Base-by-base conservation (phyloP, 1,139 yeast species). In the Candida sp. region DNA sequence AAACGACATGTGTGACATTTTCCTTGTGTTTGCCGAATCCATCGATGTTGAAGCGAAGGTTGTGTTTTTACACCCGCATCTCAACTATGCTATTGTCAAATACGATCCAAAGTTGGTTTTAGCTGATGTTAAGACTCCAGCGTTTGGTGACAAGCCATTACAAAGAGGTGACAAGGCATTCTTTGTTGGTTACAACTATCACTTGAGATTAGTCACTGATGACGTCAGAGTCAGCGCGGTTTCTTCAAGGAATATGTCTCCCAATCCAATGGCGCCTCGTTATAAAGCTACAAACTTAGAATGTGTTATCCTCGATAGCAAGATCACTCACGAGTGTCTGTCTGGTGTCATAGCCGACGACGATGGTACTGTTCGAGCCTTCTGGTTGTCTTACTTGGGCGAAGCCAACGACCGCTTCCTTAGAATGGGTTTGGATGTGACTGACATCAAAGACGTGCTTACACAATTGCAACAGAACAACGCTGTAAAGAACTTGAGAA, bases 261-360 rank as follows among this genome's bases (percentile, higher is more conserved):
- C 90, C 23, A 85, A 86, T 54, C 74, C 83, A 1, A 73, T 79
- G 41, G 77, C 87, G 27, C 97, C 97, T 28, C 81, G 96, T 53
- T 92, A 89, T 67, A 82, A 96, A 63, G 97, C 94, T 8, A 87
- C 94, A 9, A 91, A 91, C 62, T 70, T 91, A 52, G 97, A 91
- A 62, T 85, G 92, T 42, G 76, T 90, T 38, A 77, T 90, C 22
- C 80, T 91, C 44, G 97, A 92, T 62, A 85, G 90, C 44, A 85
- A 84, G 48, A 70, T 88, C 48, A 83, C 90, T 47, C 84, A 83
- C 45, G 91, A 88, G 58, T 91, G 96, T 69, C 83, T 82, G 45
- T 82, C 96, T 4, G 98, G 98, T 57, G 81, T 91, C 4, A 70
- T 92, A 47, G 86, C 89, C n/a, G 92, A 88, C 63, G 67, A 75